These are phyloP conservation scores for Salvia miltiorrhiza DNA, from an alignment of 257 asterid genomes.

Conservation along the genomic window DNA sequence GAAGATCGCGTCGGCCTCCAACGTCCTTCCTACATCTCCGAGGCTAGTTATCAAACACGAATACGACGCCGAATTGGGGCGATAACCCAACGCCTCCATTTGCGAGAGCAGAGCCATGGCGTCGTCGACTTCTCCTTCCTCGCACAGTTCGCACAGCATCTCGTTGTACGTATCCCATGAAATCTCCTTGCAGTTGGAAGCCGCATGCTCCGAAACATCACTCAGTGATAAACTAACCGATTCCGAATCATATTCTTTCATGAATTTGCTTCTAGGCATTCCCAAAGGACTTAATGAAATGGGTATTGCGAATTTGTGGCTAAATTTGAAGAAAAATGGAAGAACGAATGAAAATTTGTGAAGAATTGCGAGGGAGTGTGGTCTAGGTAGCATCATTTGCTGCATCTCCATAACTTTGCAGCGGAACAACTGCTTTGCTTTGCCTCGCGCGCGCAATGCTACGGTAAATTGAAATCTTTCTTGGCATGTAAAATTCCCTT, in stretches of 20 bases:
- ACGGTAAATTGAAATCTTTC: background rate
- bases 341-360: background rate
- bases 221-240: conserved; percentile 12
- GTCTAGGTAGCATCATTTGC: conserved; percentile 12
- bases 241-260: conserved; percentile 17
- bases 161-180: conserved; percentile 50
- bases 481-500: background rate
- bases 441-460: conserved; percentile 4
- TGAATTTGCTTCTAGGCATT: background rate
- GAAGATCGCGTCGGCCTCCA: conserved; percentile 79
- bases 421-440: conserved; percentile 10
- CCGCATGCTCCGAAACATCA: conserved; percentile 9
- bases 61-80: conserved; percentile 46
- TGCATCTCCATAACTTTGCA: conserved; percentile 27
- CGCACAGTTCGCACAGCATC: conserved; percentile 55
- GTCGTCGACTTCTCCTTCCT: conserved; percentile 57
- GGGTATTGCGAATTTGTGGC: conserved; percentile 7
- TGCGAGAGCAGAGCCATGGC: conserved; percentile 69
- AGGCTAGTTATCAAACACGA: conserved; percentile 52
- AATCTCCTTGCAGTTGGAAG: conserved; percentile 42
- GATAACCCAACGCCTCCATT: conserved; percentile 82
- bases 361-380: conserved; percentile 9
- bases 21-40: conserved; percentile 70
- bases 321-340: conserved; percentile 11
- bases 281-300: background rate